Conservation (phyloP, 1,284 basidiomycete genomes). For the Puccinia hordei region DNA sequence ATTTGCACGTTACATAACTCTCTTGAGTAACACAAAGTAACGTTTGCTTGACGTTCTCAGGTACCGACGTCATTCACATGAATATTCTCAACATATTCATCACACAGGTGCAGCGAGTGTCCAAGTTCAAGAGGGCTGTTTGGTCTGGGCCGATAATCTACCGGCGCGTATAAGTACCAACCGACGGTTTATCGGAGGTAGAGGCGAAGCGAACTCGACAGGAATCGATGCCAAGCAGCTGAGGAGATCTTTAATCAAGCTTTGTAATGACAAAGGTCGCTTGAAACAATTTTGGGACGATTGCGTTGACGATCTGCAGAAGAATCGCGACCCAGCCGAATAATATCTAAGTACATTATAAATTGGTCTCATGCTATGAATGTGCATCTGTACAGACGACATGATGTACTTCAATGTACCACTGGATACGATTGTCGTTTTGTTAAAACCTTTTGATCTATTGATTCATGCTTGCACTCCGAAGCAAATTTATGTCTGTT, state of each 20-base stretch:
- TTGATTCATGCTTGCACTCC: too few species aligned
- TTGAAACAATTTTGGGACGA: slow-evolving; percentile 48
- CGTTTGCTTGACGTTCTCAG: slow-evolving; percentile 13
- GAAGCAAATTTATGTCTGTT: too few species aligned
- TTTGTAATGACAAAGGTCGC: slow-evolving; percentile 28
- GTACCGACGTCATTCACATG: slow-evolving; percentile 28
- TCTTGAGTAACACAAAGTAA: background rate
- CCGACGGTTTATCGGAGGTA: slow-evolving; percentile 31
- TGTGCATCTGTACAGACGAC: background rate
- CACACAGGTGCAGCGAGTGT: slow-evolving; percentile 36
- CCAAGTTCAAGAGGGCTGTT: slow-evolving; percentile 38
- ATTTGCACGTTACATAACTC: background rate
- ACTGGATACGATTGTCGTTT: background rate
- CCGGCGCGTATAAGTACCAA: slow-evolving; percentile 38
- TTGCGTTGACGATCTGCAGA: slow-evolving; percentile 33
- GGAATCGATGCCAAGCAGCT: slow-evolving; percentile 21
- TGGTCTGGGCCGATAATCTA: slow-evolving; percentile 49
- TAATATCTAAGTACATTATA: background rate
- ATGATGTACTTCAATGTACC: background rate
- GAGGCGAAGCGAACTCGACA: background rate
- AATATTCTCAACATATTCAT: slow-evolving; percentile 49
- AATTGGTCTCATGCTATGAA: background rate
- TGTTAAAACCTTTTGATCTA: too few species aligned
- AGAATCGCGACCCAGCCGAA: slow-evolving; percentile 5
- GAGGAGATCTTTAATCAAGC: slow-evolving; percentile 23